Percentiles rank a stretch among this genome's conserved stretches.
phyloP scores from a whole-genome alignment of 2,329 filamentous ascomycete genomes.

The Calonectria honghensis region DNA sequence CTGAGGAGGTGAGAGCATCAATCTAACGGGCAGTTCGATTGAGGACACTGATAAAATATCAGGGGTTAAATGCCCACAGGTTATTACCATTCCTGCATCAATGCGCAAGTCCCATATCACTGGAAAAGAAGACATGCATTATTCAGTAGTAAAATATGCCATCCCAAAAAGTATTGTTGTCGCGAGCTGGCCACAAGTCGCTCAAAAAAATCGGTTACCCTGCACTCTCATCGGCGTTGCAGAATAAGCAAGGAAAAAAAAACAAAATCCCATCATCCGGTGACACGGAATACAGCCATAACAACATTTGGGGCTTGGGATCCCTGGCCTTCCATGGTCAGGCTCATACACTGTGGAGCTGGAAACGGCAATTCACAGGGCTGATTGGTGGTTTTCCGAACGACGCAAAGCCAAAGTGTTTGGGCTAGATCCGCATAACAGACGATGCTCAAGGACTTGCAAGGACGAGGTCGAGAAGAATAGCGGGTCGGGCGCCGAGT shows the following conservation, averaged over 20 bases:
- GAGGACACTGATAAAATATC: background rate
- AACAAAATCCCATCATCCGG: slow-evolving; percentile 7
- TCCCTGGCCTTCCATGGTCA: slow-evolving; percentile 22
- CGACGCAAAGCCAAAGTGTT: slow-evolving; percentile 35
- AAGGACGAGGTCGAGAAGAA: slow-evolving; percentile 48
- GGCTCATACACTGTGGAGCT: slow-evolving; percentile 27
- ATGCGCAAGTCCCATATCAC: no score
- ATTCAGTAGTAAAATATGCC: background rate
- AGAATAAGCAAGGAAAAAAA: slow-evolving; percentile 17
- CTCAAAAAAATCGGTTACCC: background rate
- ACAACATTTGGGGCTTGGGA: slow-evolving; percentile 7
- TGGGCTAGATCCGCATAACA: slow-evolving; percentile 36
- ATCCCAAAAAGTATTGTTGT: background rate
- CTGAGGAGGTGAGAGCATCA: background rate
- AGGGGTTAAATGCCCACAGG: background rate
- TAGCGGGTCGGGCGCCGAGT: slow-evolving; percentile 34
- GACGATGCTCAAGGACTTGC: slow-evolving; percentile 42
- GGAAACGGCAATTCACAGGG: slow-evolving; percentile 36
- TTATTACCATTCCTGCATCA: slow-evolving; percentile 7
- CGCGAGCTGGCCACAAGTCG: background rate
- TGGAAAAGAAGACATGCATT: background rate
- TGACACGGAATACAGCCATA: background rate
- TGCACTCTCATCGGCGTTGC: background rate
- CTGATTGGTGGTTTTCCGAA: slow-evolving; percentile 36
- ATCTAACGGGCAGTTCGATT: background rate